These are phyloP conservation scores for Didymellaceae sp. DNA, from an alignment of 2,329 filamentous ascomycete genomes.

Conservation along the genomic window DNA sequence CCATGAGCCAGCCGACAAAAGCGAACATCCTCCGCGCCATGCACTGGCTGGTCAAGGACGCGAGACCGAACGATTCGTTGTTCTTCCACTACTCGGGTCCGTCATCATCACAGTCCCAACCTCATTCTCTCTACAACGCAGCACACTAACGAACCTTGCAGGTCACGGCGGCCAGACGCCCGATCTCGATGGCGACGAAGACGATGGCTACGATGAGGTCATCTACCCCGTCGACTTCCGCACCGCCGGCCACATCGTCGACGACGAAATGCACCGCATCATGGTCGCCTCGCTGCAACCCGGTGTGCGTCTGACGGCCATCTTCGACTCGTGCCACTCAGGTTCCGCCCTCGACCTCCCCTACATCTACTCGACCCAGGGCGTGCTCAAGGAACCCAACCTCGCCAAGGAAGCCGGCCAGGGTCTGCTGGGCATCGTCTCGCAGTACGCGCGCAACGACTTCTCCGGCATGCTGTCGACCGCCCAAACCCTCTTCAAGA, in stretches of 20 bases:
- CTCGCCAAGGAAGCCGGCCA: constrained; percentile 79
- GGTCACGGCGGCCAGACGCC: constrained; percentile 83
- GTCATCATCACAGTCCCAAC: constrained; percentile 29
- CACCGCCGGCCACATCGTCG: constrained; percentile 79
- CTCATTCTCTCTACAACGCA: not conserved
- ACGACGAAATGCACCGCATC: constrained; percentile 81
- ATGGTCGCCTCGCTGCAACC: constrained; percentile 79
- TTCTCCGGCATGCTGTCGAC: constrained; percentile 79
- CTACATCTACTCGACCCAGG: constrained; percentile 81
- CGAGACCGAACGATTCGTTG: constrained; percentile 87
- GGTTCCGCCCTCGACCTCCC: constrained; percentile 78
- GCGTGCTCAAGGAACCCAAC: constrained; percentile 81
- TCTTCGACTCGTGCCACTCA: constrained; percentile 83
- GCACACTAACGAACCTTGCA: constrained; percentile 34
- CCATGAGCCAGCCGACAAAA: constrained; percentile 96
- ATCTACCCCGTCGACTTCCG: constrained; percentile 85
- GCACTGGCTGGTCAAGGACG: constrained; percentile 98
- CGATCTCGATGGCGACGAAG: constrained; percentile 79
- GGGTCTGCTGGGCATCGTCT: constrained; percentile 73
- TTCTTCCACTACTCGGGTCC: constrained; percentile 97
- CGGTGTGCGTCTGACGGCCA: constrained; percentile 83
- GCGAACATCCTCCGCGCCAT: constrained; percentile 94
- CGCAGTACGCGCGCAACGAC: constrained; percentile 83
- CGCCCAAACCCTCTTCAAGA: constrained; percentile 86
- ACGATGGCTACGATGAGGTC: constrained; percentile 82